Percentiles rank a stretch among this genome's conserved stretches.
These are phyloP conservation scores for Globisporangium paroecandrum DNA, from an alignment of 352 stramenopile species.

Conservation along the genomic window DNA sequence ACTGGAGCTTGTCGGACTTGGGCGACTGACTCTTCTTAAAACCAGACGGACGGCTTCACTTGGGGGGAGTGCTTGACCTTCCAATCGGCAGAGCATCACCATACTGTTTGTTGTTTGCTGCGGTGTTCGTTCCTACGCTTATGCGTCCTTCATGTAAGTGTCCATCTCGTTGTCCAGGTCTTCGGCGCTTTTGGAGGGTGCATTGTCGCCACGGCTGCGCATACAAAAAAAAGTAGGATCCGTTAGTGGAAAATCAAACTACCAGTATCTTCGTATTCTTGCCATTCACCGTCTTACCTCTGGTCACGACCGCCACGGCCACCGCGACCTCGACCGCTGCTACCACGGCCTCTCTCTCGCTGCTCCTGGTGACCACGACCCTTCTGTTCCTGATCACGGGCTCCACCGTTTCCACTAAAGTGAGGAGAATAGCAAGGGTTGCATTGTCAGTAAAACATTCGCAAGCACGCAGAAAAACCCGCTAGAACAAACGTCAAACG, in stretches of 20 bases:
- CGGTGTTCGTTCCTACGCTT: conserved; percentile 20
- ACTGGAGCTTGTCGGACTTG: no score
- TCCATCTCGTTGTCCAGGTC: conserved; percentile 87
- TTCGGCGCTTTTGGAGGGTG: conserved; percentile 42
- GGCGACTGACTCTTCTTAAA: neutral
- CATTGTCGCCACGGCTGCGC: conserved; percentile 30
- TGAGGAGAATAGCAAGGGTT: neutral
- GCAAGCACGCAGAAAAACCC: neutral
- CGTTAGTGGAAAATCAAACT: neutral
- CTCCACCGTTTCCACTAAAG: conserved; percentile 18
- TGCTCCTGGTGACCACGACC: conserved; percentile 21
- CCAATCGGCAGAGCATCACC: neutral
- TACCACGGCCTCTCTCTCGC: conserved; percentile 21
- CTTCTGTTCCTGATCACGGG: conserved; percentile 34
- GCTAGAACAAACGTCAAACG: conserved; percentile 10
- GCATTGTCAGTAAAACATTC: neutral
- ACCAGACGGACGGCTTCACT: neutral
- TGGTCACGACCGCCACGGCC: conserved; percentile 20
- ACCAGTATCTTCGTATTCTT: neutral
- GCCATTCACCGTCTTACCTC: neutral
- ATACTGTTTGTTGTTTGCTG: neutral
- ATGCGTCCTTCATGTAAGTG: conserved; percentile 84
- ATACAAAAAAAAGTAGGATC: neutral
- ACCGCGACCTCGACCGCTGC: conserved; percentile 33
- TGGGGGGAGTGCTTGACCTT: neutral